A percentile compares a stretch with the other conserved stretches of the same genome.
phyloP scores from a whole-genome alignment of 2,329 filamentous ascomycete species.

The Arachnomyces sp. region DNA sequence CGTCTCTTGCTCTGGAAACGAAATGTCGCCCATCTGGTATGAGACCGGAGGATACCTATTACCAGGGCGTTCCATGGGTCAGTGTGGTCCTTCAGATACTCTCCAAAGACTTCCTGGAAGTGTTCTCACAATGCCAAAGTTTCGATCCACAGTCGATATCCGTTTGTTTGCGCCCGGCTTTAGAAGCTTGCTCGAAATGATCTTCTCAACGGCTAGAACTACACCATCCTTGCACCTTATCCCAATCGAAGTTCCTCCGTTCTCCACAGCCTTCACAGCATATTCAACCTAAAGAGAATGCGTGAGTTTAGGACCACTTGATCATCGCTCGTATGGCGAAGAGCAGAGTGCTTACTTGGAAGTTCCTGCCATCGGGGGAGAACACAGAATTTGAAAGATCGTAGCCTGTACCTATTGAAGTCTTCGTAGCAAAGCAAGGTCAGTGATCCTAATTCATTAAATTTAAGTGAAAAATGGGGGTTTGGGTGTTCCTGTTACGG shows the following conservation, averaged over 20 bases:
- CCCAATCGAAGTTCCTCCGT: slow-evolving; percentile 89
- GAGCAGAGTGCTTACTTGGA: slow-evolving; percentile 58
- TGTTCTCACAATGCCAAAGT: slow-evolving; percentile 74
- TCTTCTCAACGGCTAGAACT: slow-evolving; percentile 92
- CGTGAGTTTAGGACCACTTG: not conserved
- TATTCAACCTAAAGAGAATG: slow-evolving; percentile 64
- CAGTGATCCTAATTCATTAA: no score
- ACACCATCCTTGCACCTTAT: slow-evolving; percentile 97
- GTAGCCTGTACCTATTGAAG: slow-evolving; percentile 98
- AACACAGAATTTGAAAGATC: slow-evolving; percentile 99
- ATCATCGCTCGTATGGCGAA: not conserved
- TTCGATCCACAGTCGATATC: slow-evolving; percentile 88
- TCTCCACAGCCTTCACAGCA: slow-evolving; percentile 96
- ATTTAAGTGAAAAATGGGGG: no score
- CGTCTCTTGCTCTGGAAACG: slow-evolving; percentile 85
- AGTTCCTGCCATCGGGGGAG: slow-evolving; percentile 97
- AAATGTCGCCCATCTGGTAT: slow-evolving; percentile 94
- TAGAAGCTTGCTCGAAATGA: slow-evolving; percentile 88
- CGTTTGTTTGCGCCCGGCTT: slow-evolving; percentile 95
- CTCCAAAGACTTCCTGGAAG: slow-evolving; percentile 1
- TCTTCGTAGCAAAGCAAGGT: slow-evolving; percentile 48
- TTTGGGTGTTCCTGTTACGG: not conserved
- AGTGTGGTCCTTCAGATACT: slow-evolving; percentile 5
- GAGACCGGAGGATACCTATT: slow-evolving; percentile 84
- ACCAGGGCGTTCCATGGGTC: not conserved